These are phyloP conservation scores for Urostyla sp. DNA, from an alignment of 73 alveolate genomes.

Conservation along the genomic window DNA sequence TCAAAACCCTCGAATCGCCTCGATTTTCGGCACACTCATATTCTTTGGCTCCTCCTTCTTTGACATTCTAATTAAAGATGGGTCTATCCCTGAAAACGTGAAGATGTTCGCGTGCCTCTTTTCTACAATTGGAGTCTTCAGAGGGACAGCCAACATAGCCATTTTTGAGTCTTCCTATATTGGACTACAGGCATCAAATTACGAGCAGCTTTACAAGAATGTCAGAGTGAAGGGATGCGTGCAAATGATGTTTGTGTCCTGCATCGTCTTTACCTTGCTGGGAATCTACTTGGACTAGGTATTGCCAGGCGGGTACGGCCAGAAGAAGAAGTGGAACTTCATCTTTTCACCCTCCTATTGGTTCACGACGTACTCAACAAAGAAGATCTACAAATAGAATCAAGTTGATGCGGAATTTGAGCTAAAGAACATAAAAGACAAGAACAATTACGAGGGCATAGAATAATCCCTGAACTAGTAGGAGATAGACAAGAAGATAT, in stretches of 20 bases:
- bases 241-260: constrained; percentile 29
- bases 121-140: constrained; percentile 57
- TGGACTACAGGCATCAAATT: constrained; percentile 32
- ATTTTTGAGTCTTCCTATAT: constrained; percentile 39
- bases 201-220: constrained; percentile 49
- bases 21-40: constrained; percentile 46
- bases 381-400: background rate
- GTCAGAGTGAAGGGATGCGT: constrained; percentile 24
- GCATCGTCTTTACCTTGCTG: constrained; percentile 56
- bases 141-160: constrained; percentile 14
- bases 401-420: background rate
- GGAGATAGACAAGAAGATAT: constrained; percentile 30
- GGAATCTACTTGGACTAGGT: constrained; percentile 90
- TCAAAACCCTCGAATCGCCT: constrained; percentile 69
- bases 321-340: constrained; percentile 80
- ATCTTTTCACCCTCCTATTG: constrained; percentile 66
- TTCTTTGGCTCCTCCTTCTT: constrained; percentile 48
- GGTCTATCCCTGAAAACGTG: background rate
- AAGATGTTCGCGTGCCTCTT: constrained; percentile 53
- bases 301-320: constrained; percentile 79
- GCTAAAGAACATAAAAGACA: constrained; percentile 20
- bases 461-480: background rate
- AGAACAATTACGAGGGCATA: constrained; percentile 4
- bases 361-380: constrained; percentile 56
- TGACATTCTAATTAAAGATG: constrained; percentile 19